phyloP scores from a whole-genome alignment of 768 basidiomycete genomes.

The Exidia glandulosa region DNA sequence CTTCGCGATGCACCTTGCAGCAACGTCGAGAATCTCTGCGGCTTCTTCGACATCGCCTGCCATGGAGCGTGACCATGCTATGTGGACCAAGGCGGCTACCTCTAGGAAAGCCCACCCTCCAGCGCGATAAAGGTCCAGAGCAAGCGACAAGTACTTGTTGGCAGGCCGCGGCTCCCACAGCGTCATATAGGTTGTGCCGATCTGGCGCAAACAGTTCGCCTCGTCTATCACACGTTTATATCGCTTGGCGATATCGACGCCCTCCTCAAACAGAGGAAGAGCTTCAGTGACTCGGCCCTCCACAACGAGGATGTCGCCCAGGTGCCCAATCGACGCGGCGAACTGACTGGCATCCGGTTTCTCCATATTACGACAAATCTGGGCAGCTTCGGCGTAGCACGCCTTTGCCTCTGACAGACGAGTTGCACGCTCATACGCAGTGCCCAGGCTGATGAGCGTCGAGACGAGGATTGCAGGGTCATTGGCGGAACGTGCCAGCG shows the following conservation, averaged over 20 bases:
- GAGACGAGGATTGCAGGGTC: background rate
- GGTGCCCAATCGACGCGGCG: background rate
- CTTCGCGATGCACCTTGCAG: background rate
- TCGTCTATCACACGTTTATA: background rate
- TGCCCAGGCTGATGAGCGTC: background rate
- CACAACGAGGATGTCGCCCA: background rate
- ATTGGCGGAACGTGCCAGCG: background rate
- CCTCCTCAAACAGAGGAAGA: background rate
- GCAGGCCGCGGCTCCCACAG: background rate
- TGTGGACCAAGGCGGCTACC: background rate
- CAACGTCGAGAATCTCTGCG: background rate
- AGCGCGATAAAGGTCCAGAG: background rate
- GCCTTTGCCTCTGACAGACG: background rate
- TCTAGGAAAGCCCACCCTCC: background rate
- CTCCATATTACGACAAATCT: background rate
- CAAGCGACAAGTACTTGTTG: background rate
- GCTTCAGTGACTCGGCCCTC: background rate
- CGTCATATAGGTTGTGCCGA: background rate
- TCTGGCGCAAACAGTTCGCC: background rate
- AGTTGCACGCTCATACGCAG: background rate
- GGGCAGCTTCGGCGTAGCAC: background rate
- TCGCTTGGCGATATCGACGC: background rate
- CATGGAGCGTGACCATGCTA: background rate
- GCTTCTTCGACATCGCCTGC: background rate
- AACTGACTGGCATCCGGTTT: background rate